A percentile compares a stretch with the other conserved stretches of the same genome.
phyloP scores from a whole-genome alignment of 495 filamentous ascomycete genomes.

The Talaromyces wortmannii region DNA sequence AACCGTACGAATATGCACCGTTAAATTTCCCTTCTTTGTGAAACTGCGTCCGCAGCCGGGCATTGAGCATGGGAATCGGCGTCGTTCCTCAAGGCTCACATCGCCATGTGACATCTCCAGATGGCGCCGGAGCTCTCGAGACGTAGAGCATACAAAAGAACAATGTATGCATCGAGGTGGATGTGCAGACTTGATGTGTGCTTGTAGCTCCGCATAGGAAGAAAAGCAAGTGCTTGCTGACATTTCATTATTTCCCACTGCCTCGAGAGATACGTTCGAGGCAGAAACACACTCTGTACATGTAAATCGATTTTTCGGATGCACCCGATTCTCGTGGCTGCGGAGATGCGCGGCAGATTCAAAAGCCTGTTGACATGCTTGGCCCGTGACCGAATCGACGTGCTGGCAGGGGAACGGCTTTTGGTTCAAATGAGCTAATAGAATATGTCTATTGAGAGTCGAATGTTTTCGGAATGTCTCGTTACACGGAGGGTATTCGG shows the following conservation, averaged over 20 bases:
- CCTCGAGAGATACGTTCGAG: constrained; percentile 13
- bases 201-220: constrained; percentile 61
- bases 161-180: constrained; percentile 72
- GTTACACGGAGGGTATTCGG: constrained; percentile 64
- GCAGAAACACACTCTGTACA: constrained; percentile 58
- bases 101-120: constrained; percentile 62
- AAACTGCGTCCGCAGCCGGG: constrained; percentile 64
- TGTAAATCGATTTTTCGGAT: constrained; percentile 61
- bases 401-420: constrained; percentile 61
- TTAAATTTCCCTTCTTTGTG: constrained; percentile 71
- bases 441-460: constrained; percentile 78
- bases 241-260: neutral
- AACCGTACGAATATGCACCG: constrained; percentile 65
- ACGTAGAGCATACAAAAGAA: constrained; percentile 50
- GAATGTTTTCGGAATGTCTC: constrained; percentile 82
- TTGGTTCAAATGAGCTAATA: constrained; percentile 58
- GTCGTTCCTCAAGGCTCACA: constrained; percentile 52
- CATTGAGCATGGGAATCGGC: constrained; percentile 55
- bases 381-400: constrained; percentile 47
- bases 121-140: constrained; percentile 58
- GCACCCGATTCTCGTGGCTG: constrained; percentile 62
- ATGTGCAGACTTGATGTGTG: constrained; percentile 65
- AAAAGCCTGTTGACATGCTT: constrained; percentile 61
- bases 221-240: constrained; percentile 45
- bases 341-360: constrained; percentile 62